These are phyloP conservation scores for Xylariaceae sp. DNA, from an alignment of 2,329 filamentous ascomycete genomes.

Conservation along the genomic window DNA sequence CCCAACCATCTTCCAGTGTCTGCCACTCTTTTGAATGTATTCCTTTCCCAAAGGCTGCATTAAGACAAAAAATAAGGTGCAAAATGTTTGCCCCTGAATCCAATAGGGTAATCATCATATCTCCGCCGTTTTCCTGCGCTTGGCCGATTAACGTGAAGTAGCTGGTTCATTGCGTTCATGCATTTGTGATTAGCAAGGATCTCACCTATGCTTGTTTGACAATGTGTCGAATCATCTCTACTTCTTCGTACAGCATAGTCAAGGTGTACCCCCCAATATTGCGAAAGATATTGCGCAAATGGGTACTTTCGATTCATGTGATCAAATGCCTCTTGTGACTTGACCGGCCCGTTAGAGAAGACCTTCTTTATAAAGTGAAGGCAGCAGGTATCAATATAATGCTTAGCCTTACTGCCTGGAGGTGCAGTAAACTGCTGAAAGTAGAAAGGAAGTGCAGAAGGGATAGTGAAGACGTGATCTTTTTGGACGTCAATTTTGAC, in stretches of 20 bases:
- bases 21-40: slow-evolving; percentile 1
- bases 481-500: background rate
- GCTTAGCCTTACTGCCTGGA: slow-evolving; percentile 1
- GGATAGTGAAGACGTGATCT: background rate
- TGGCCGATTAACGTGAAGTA: slow-evolving; percentile 4
- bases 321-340: slow-evolving; percentile 4
- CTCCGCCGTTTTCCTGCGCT: background rate
- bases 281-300: slow-evolving; percentile 4
- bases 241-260: background rate
- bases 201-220: too few species aligned
- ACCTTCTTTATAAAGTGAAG: slow-evolving; percentile 5
- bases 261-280: slow-evolving; percentile 5
- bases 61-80: slow-evolving; percentile 5
- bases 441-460: slow-evolving; percentile 8
- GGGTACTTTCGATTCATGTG: slow-evolving; percentile 2
- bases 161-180: slow-evolving; percentile 6
- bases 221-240: too few species aligned
- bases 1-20: slow-evolving; percentile 2
- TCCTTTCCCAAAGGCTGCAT: slow-evolving; percentile 5
- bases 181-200: slow-evolving; percentile 1
- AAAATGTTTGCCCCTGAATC: slow-evolving; percentile 4
- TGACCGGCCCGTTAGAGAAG: slow-evolving; percentile 1
- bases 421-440: slow-evolving; percentile 3
- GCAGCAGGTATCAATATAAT: slow-evolving; percentile 4
- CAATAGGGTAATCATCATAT: slow-evolving; percentile 6